Base-by-base conservation (phyloP, 345 rosid genomes). In the Angophora floribunda region DNA sequence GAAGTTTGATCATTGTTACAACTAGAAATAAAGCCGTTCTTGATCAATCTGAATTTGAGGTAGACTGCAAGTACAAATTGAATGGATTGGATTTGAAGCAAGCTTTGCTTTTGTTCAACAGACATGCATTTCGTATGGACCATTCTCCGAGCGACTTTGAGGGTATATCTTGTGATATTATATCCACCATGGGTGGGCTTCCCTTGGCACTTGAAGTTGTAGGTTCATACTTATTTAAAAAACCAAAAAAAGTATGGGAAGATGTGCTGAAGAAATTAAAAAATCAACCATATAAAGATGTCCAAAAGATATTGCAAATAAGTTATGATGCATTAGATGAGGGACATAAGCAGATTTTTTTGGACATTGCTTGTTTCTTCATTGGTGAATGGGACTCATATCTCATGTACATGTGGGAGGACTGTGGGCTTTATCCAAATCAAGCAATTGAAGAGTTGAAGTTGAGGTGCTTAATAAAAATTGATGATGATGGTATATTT, bases 31-130 rank as follows among this genome's bases (percentile, higher is more conserved):
- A 52, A 52, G 57, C 57, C 0, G 0, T 52, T 17, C 57, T 52
- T 17, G 24, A 17, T 52, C 57, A 19, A 19, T 19, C 24, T 7
- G 1, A 19, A 19, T 53, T 53, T 1, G 0, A 52, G 0, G 4
- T 52, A 1, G 52, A 13, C 6, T 0, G 16, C 57, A 52, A 52
- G 57, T 17, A 52, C 16, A 0, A 17, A 0, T 19, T 53, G 57
- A 53, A 17, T 17, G 24, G 1, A 19, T 7, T 53, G 57, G 24
- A 53, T 19, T 0, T 0, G 9, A 0, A 0, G 24, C 2, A 0
- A 0, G 57, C 57, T 53, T 53, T 53, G 57, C 57, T 19, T 53
- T 3, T 53, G 1, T 53, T 53, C 17, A 53, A 53, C 0, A 53
- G 9, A 3, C 57, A 53, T 1, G 10, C 57, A 3, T 53, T 53